Evolutionary conservation across 441 rosid genomes (phyloP).

Genomic region (Capsella rubella): DNA sequence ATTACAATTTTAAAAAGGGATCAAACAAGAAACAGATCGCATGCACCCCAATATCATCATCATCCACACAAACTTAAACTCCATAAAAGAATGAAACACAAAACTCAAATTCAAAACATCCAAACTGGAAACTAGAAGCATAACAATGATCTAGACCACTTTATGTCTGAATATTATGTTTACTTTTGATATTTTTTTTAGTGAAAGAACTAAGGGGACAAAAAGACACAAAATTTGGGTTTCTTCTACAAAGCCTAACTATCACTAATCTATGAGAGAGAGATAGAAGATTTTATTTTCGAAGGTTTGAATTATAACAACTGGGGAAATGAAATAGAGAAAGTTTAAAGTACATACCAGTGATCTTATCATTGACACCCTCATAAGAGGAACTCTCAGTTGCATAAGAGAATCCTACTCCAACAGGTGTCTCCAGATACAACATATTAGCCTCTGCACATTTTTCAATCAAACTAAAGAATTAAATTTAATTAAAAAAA

Average conservation of each 20-base stretch:
- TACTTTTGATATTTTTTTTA: not conserved
- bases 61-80: not conserved
- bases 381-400: slow-evolving; percentile 68
- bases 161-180: slow-evolving; percentile 12
- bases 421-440: slow-evolving; percentile 92
- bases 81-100: not conserved
- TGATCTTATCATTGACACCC: slow-evolving; percentile 76
- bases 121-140: not conserved
- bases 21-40: slow-evolving; percentile 15
- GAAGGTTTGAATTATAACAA: not conserved
- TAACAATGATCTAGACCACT: not conserved
- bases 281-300: not conserved
- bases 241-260: slow-evolving; percentile 25
- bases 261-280: not conserved
- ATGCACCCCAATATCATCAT: slow-evolving; percentile 3
- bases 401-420: slow-evolving; percentile 98
- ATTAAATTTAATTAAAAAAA: not conserved
- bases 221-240: slow-evolving; percentile 10
- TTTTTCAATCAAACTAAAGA: not conserved
- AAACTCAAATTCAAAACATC: not conserved
- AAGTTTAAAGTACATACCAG: slow-evolving; percentile 48
- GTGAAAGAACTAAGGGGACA: not conserved
- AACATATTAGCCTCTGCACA: slow-evolving; percentile 90
- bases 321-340: not conserved
- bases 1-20: slow-evolving; percentile 15